These are phyloP conservation scores for Metschnikowia bowlesiae DNA, from an alignment of 805 yeast species.

Conservation along the genomic window DNA sequence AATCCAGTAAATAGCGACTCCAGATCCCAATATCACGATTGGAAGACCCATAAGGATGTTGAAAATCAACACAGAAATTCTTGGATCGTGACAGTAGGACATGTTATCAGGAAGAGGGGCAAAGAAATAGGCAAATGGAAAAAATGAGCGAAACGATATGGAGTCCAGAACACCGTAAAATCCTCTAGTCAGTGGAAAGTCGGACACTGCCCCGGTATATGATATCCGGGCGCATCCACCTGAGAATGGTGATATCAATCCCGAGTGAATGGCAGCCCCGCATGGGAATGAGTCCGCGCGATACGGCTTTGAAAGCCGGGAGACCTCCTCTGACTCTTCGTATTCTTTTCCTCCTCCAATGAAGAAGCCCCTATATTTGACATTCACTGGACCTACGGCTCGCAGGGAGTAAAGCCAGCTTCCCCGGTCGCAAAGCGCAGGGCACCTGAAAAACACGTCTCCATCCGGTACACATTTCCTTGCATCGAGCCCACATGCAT, in stretches of 20 bases:
- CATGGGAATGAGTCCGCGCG: slow-evolving; percentile 88
- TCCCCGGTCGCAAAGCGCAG: slow-evolving; percentile 79
- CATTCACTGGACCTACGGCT: slow-evolving; percentile 64
- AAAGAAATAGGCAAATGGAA: slow-evolving; percentile 70
- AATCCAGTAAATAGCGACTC: slow-evolving; percentile 50
- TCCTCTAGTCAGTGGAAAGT: slow-evolving; percentile 49
- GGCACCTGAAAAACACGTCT: slow-evolving; percentile 65
- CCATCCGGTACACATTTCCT: slow-evolving; percentile 46
- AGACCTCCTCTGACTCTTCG: slow-evolving; percentile 10
- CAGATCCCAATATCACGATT: slow-evolving; percentile 49
- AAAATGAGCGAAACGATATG: slow-evolving; percentile 62
- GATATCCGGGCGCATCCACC: slow-evolving; percentile 78
- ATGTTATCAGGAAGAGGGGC: slow-evolving; percentile 31
- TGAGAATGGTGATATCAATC: slow-evolving; percentile 60
- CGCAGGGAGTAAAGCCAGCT: slow-evolving; percentile 72
- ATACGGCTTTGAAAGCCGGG: slow-evolving; percentile 52
- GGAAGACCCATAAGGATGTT: slow-evolving; percentile 65
- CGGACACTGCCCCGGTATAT: slow-evolving; percentile 48
- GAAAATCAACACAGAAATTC: slow-evolving; percentile 50
- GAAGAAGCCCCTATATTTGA: slow-evolving; percentile 67
- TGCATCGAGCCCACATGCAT: slow-evolving; percentile 71
- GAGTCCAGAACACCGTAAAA: slow-evolving; percentile 50
- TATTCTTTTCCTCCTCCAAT: slow-evolving; percentile 66
- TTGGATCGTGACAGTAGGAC: slow-evolving; percentile 64
- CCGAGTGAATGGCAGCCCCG: slow-evolving; percentile 86